A percentile compares a stretch with the other conserved stretches of the same genome.
Evolutionary conservation across 1,284 basidiomycete species (phyloP).

Genomic region (Ganoderma sp.): DNA sequence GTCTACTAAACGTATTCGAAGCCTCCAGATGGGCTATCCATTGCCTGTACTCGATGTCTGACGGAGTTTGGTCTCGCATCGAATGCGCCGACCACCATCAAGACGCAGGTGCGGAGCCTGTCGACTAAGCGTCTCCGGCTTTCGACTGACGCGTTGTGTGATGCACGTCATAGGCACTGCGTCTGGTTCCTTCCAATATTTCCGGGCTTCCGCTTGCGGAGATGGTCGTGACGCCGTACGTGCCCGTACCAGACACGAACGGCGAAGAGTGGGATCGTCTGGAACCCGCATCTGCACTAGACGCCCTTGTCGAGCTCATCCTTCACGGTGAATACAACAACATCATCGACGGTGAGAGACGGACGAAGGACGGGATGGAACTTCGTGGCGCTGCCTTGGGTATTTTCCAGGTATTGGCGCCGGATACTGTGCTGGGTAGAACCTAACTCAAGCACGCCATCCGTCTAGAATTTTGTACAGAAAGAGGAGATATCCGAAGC

Average conservation of each 20-base stretch:
- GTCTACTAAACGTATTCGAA: constrained; percentile 32
- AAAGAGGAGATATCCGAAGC: constrained; percentile 70
- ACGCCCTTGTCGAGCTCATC: constrained; percentile 74
- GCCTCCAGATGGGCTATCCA: constrained; percentile 56
- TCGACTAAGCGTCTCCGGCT: neutral
- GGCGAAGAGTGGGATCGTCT: constrained; percentile 89
- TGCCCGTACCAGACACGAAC: constrained; percentile 82
- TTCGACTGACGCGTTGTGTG: neutral
- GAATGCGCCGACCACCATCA: constrained; percentile 87
- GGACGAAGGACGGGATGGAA: constrained; percentile 65
- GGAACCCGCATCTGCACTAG: constrained; percentile 77
- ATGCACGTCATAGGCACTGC: constrained; percentile 57
- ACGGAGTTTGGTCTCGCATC: constrained; percentile 90
- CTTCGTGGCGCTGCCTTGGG: constrained; percentile 65
- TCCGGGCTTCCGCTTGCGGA: constrained; percentile 62
- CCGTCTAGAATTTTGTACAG: constrained; percentile 69
- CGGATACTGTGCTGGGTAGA: neutral
- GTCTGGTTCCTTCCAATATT: constrained; percentile 66
- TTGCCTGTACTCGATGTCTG: constrained; percentile 82
- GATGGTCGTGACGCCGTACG: constrained; percentile 73
- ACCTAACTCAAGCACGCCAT: neutral
- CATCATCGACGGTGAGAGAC: constrained; percentile 55
- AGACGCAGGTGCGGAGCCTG: constrained; percentile 69
- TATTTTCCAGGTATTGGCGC: constrained; percentile 71
- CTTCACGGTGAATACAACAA: constrained; percentile 82